These are phyloP conservation scores for Nakaseomyces bracarensis DNA, from an alignment of 1,139 yeast genomes.

Conservation along the genomic window DNA sequence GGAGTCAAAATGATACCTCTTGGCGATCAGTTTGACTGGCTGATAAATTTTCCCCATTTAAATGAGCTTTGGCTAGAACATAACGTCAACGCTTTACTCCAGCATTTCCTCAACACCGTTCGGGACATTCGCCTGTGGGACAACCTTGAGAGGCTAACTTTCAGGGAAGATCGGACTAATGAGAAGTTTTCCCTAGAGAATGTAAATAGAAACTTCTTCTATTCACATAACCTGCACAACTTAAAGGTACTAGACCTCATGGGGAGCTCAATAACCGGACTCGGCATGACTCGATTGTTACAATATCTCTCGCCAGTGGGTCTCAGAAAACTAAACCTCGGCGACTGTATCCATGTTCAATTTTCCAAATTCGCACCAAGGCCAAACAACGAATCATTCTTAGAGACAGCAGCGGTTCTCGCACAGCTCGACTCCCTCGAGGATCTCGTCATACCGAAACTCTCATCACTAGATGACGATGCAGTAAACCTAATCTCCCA, in stretches of 20 bases:
- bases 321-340: conserved; percentile 22
- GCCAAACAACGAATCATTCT: conserved; percentile 4
- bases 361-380: conserved; percentile 12
- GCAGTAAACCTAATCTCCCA: conserved; percentile 15
- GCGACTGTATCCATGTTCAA: conserved; percentile 26
- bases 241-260: conserved; percentile 23
- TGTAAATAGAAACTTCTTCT: conserved; percentile 10
- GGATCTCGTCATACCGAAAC: conserved; percentile 24
- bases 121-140: conserved; percentile 15
- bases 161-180: conserved; percentile 22
- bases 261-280: conserved; percentile 28
- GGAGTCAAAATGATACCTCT: conserved; percentile 17
- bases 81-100: conserved; percentile 19
- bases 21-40: conserved; percentile 22
- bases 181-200: conserved; percentile 14
- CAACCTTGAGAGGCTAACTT: conserved; percentile 19
- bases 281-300: conserved; percentile 17
- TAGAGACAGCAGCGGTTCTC: conserved; percentile 11
- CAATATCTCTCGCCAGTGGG: conserved; percentile 11
- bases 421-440: conserved; percentile 17
- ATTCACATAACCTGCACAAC: conserved; percentile 15
- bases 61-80: conserved; percentile 29
- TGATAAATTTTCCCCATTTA: conserved; percentile 18
- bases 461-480: conserved; percentile 21
- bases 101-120: conserved; percentile 16